phyloP scores from a whole-genome alignment of 148 eudicot species.

The Rhododendron williamsianum region DNA sequence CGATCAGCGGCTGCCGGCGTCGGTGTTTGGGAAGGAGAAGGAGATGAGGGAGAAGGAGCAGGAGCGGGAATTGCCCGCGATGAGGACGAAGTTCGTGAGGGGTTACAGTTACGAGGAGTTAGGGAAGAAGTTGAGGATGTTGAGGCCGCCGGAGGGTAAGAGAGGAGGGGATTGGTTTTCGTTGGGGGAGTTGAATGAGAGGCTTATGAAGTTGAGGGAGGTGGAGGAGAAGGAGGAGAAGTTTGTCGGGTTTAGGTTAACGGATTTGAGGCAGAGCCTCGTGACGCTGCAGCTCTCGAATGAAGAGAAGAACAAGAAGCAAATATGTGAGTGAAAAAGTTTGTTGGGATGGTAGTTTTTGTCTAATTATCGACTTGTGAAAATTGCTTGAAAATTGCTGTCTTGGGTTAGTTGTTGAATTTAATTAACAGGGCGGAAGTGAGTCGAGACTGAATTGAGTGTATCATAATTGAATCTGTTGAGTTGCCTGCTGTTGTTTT shows the following conservation, averaged over 20 bases:
- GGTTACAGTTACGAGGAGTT: conserved; percentile 32
- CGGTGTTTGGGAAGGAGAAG: conserved; percentile 29
- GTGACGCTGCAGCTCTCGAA: not conserved
- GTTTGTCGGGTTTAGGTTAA: not conserved
- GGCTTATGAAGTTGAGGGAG: conserved; percentile 50
- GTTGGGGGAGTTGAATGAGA: conserved; percentile 51
- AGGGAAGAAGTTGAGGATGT: conserved; percentile 51
- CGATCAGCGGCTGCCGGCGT: conserved; percentile 13
- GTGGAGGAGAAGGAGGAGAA: conserved; percentile 23
- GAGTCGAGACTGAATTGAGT: not conserved
- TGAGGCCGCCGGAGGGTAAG: conserved; percentile 51
- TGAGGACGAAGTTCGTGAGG: conserved; percentile 23
- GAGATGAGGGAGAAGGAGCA: conserved; percentile 16
- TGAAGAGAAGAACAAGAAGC: not conserved
- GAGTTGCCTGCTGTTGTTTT: not conserved
- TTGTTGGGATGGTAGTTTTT: not conserved
- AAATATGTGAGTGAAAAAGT: conserved; percentile 19
- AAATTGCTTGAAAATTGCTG: not conserved
- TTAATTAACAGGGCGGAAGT: not conserved
- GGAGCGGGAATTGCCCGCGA: not conserved
- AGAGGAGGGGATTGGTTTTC: conserved; percentile 38
- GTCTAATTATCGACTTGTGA: not conserved
- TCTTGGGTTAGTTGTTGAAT: not conserved
- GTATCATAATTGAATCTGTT: not conserved
- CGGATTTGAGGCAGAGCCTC: conserved; percentile 30